These are phyloP conservation scores for Acacia acuminata DNA, from an alignment of 306 rosid genomes.

Conservation along the genomic window DNA sequence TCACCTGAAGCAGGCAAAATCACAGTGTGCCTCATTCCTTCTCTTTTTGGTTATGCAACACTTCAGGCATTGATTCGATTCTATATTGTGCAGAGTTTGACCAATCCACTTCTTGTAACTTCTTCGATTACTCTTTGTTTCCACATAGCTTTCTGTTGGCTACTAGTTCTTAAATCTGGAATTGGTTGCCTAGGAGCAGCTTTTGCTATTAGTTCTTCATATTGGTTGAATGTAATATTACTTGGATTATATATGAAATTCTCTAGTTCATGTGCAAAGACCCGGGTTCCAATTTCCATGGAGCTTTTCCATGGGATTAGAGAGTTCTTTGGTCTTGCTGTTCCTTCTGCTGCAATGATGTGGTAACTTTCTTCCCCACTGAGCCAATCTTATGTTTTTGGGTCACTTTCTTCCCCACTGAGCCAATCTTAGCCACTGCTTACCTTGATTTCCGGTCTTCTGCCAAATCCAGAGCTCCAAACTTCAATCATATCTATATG, in stretches of 20 bases:
- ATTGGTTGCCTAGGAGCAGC: slow-evolving; percentile 74
- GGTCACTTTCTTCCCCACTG: slow-evolving; percentile 17
- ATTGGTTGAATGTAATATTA: slow-evolving; percentile 77
- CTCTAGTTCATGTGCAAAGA: slow-evolving; percentile 48
- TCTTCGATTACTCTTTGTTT: slow-evolving; percentile 48
- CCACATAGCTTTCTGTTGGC: slow-evolving; percentile 74
- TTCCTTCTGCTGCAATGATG: slow-evolving; percentile 82
- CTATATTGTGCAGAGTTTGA: slow-evolving; percentile 66
- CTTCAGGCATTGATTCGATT: slow-evolving; percentile 66
- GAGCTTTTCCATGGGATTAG: slow-evolving; percentile 62
- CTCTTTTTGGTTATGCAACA: slow-evolving; percentile 68
- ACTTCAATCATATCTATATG: slow-evolving; percentile 66
- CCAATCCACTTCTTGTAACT: slow-evolving; percentile 62
- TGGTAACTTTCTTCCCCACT: slow-evolving; percentile 49
- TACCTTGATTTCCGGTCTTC: slow-evolving; percentile 66
- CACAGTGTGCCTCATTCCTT: slow-evolving; percentile 67
- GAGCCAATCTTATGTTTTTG: neutral
- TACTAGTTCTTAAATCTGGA: slow-evolving; percentile 58
- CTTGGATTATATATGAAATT: slow-evolving; percentile 56
- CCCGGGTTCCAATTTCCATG: slow-evolving; percentile 55
- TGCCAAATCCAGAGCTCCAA: slow-evolving; percentile 84
- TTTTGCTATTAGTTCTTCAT: slow-evolving; percentile 64
- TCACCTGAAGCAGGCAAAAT: slow-evolving; percentile 77
- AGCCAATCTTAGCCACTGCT: too few species aligned
- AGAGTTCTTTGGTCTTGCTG: slow-evolving; percentile 57